Conservation (phyloP, 805 yeast species). For the Starmerella davenportii region DNA sequence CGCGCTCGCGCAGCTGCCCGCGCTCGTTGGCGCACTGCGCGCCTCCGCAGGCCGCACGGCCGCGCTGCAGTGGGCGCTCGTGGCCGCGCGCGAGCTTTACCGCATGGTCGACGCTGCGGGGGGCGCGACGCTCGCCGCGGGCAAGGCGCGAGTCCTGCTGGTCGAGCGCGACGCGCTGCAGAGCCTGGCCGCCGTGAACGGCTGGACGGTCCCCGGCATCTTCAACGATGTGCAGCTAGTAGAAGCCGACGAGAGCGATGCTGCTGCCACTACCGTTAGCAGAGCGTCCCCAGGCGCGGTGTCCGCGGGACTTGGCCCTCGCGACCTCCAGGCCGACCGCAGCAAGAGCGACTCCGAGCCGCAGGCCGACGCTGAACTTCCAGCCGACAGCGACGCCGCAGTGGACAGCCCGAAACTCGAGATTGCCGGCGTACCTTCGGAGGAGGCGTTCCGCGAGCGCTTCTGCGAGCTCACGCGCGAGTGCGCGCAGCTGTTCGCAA, state of each 20-base stretch:
- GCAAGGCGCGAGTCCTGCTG: constrained; percentile 28
- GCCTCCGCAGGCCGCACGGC: not conserved
- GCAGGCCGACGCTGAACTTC: too few relatives aligned
- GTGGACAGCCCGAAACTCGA: too few relatives aligned
- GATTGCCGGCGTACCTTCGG: constrained; percentile 17
- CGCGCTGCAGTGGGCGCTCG: constrained; percentile 19
- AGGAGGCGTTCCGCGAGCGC: constrained; percentile 24
- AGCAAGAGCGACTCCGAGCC: constrained; percentile 1
- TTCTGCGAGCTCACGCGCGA: constrained; percentile 39
- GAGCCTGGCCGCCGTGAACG: constrained; percentile 16
- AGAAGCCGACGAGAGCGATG: constrained; percentile 5
- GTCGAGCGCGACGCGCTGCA: constrained; percentile 26
- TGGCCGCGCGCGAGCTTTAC: constrained; percentile 29
- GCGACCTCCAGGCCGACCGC: not conserved
- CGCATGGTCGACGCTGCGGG: constrained; percentile 17
- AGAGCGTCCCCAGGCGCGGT: too few relatives aligned
- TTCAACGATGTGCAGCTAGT: constrained; percentile 19
- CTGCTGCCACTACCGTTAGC: not conserved
- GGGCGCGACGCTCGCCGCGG: constrained; percentile 18
- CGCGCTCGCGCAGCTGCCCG: constrained; percentile 7
- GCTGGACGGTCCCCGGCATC: constrained; percentile 20
- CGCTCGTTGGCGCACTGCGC: constrained; percentile 13
- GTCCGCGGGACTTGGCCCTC: too few relatives aligned
- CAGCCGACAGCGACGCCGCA: too few relatives aligned
- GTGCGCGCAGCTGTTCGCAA: constrained; percentile 35